These are phyloP conservation scores for Tausonia pullulans DNA, from an alignment of 1,284 basidiomycete genomes.

Conservation along the genomic window DNA sequence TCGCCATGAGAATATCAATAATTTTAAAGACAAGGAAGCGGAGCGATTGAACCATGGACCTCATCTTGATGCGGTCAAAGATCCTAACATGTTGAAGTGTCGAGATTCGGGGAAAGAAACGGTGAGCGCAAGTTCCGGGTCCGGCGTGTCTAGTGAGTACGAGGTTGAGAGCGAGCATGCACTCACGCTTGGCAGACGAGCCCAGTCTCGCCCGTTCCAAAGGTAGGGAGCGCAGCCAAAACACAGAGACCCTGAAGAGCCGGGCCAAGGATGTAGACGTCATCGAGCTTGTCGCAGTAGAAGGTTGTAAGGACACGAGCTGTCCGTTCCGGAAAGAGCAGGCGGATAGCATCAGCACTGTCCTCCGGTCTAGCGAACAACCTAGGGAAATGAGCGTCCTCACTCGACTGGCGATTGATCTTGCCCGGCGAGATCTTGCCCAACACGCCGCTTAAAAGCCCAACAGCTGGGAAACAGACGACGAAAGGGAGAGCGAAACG, in stretches of 20 bases:
- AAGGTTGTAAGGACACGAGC: slow-evolving; percentile 73
- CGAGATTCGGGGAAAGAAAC: neutral
- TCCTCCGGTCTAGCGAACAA: neutral
- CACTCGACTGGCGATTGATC: slow-evolving; percentile 73
- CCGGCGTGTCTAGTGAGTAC: neutral
- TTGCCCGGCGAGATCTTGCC: slow-evolving; percentile 48
- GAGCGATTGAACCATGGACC: slow-evolving; percentile 65
- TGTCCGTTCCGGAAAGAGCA: slow-evolving; percentile 28
- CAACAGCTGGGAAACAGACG: slow-evolving; percentile 50
- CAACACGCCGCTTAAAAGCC: slow-evolving; percentile 57
- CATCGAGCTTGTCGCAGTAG: slow-evolving; percentile 75
- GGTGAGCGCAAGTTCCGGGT: neutral
- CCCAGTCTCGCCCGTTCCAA: slow-evolving; percentile 58
- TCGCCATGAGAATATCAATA: slow-evolving; percentile 65
- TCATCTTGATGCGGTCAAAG: slow-evolving; percentile 68
- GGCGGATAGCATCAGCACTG: neutral
- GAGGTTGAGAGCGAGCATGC: neutral
- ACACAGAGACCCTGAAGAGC: slow-evolving; percentile 61
- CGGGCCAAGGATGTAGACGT: slow-evolving; percentile 67
- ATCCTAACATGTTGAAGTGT: slow-evolving; percentile 41
- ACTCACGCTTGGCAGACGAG: slow-evolving; percentile 58
- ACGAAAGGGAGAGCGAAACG: slow-evolving; percentile 16
- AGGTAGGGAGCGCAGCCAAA: slow-evolving; percentile 53
- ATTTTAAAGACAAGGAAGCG: slow-evolving; percentile 73
- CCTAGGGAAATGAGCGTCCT: slow-evolving; percentile 22